phyloP scores from a whole-genome alignment of 202 grass and related monocot species.

The Musa balbisiana region DNA sequence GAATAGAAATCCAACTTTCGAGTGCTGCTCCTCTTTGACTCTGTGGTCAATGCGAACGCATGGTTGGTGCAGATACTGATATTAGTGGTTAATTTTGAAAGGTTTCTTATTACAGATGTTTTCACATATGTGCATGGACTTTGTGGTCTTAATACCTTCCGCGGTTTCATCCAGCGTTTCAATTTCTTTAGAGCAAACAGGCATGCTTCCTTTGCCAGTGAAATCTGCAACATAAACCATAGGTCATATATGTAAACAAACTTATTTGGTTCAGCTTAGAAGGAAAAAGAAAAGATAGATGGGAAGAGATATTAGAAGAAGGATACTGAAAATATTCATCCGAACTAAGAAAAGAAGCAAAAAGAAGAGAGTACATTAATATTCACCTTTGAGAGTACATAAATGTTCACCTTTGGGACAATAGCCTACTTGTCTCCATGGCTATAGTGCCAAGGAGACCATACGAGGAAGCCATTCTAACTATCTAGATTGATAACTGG shows the following conservation, averaged over 20 bases:
- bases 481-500: too few relatives aligned
- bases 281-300: background rate
- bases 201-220: slow-evolving; percentile 48
- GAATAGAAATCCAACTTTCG: too few relatives aligned
- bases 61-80: slow-evolving; percentile 3
- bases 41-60: slow-evolving; percentile 22
- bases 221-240: slow-evolving; percentile 44
- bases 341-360: background rate
- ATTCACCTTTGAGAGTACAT: too few relatives aligned
- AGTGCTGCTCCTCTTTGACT: too few relatives aligned
- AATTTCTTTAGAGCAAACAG: slow-evolving; percentile 53
- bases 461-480: too few relatives aligned
- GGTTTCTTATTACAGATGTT: background rate
- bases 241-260: background rate
- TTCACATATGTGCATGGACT: background rate
- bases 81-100: background rate
- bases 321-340: background rate
- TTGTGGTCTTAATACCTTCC: slow-evolving; percentile 42
- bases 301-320: background rate
- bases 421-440: too few relatives aligned
- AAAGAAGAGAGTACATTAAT: background rate
- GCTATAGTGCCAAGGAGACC: too few relatives aligned
- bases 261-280: background rate
- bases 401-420: too few relatives aligned
- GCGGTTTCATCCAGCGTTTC: slow-evolving; percentile 90